Evolutionary conservation across 2,329 filamentous ascomycete species (phyloP).

Genomic region (Aciculosporium take): DNA sequence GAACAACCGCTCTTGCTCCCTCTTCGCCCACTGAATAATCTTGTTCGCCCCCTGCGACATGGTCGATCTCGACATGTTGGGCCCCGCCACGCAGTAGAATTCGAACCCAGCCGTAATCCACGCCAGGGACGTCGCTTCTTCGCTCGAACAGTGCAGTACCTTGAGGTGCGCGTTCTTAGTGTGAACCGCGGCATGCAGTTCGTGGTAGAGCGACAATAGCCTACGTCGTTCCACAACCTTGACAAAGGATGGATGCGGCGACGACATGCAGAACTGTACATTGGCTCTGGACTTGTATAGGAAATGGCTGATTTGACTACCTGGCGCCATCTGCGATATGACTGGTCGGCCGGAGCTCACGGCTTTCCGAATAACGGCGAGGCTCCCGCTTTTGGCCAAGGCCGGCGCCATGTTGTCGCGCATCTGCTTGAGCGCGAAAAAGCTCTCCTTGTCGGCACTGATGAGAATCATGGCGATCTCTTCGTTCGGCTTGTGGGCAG

Average conservation of each 20-base stretch:
- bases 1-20: constrained; percentile 86
- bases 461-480: constrained; percentile 89
- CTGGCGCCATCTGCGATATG: constrained; percentile 63
- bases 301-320: constrained; percentile 75
- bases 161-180: constrained; percentile 72
- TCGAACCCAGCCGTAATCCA: constrained; percentile 91
- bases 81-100: constrained; percentile 85
- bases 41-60: constrained; percentile 78
- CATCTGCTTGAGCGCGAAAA: constrained; percentile 74
- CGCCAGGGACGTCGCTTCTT: constrained; percentile 66
- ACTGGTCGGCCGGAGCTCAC: constrained; percentile 56
- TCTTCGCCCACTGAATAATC: constrained; percentile 79
- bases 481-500: constrained; percentile 53
- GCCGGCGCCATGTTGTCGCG: constrained; percentile 49
- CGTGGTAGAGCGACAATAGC: constrained; percentile 73
- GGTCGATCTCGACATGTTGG: constrained; percentile 46
- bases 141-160: constrained; percentile 64
- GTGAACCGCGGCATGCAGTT: constrained; percentile 74
- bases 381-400: constrained; percentile 59
- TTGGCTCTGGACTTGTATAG: constrained; percentile 90
- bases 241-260: constrained; percentile 55
- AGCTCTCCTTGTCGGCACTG: constrained; percentile 82
- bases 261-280: constrained; percentile 90
- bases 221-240: constrained; percentile 46
- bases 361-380: constrained; percentile 60